phyloP scores from a whole-genome alignment of 768 basidiomycete genomes.

The Boletellus sp. region DNA sequence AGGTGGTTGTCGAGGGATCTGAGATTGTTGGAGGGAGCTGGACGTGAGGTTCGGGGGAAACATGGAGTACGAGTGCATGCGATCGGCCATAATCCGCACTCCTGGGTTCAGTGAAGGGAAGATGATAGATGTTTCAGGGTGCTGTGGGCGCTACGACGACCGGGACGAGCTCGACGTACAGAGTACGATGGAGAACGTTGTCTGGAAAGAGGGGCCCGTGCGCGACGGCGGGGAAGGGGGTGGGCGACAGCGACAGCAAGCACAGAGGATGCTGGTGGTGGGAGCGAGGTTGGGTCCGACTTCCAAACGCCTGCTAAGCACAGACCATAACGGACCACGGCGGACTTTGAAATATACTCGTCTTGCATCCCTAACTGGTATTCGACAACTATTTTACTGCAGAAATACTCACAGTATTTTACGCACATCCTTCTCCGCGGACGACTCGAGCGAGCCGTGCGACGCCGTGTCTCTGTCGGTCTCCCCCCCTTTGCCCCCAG shows the following conservation, averaged over 20 bases:
- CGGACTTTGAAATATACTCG: constrained; percentile 31
- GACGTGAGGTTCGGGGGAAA: constrained; percentile 46
- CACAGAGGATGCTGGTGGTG: constrained; percentile 49
- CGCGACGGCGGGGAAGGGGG: constrained; percentile 46
- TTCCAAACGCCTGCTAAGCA: constrained; percentile 38
- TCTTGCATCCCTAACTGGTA: constrained; percentile 19
- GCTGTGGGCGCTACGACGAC: constrained; percentile 26
- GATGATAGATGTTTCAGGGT: constrained; percentile 30
- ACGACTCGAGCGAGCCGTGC: no score
- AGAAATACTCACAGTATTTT: not conserved
- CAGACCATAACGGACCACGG: constrained; percentile 34
- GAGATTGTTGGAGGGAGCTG: constrained; percentile 39
- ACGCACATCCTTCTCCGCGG: no score
- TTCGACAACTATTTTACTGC: constrained; percentile 14
- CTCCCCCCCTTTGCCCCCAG: not conserved
- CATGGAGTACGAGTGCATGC: constrained; percentile 52
- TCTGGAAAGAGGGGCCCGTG: constrained; percentile 34
- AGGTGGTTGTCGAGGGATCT: constrained; percentile 42
- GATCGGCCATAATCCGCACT: constrained; percentile 59
- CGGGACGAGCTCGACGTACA: constrained; percentile 20
- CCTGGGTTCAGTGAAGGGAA: constrained; percentile 23
- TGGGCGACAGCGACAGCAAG: constrained; percentile 29
- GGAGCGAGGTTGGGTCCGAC: constrained; percentile 52
- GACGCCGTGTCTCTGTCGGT: not conserved
- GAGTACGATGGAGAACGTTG: constrained; percentile 21